These are phyloP conservation scores for Yarrowia porcina DNA, from an alignment of 805 yeast genomes.

Conservation along the genomic window DNA sequence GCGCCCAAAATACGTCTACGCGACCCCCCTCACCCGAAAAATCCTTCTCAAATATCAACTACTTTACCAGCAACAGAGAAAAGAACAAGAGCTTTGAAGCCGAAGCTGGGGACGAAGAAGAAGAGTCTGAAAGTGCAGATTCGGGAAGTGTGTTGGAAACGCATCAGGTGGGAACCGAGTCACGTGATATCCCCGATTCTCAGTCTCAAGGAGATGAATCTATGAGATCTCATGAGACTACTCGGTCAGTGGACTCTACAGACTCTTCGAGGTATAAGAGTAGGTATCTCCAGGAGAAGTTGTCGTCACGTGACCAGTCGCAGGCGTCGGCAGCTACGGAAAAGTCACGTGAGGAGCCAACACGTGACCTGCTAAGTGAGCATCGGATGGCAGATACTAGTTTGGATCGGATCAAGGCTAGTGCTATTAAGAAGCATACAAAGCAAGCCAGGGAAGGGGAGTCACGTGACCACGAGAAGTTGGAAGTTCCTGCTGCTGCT, in stretches of 20 bases:
- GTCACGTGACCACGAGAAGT: background rate
- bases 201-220: background rate
- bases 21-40: too few species aligned
- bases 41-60: constrained; percentile 8
- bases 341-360: background rate
- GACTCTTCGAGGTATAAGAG: constrained; percentile 4
- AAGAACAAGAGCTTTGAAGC: constrained; percentile 7
- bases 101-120: background rate
- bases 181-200: background rate
- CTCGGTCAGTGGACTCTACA: background rate
- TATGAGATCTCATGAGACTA: background rate
- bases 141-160: background rate
- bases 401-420: background rate
- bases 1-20: too few species aligned
- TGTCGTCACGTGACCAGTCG: background rate
- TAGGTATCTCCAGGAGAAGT: background rate
- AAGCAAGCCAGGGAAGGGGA: background rate
- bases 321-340: background rate
- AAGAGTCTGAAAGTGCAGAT: background rate
- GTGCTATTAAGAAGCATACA: background rate
- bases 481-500: background rate
- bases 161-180: background rate
- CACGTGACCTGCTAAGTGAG: background rate
- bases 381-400: background rate
- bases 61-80: constrained; percentile 1